A percentile compares a stretch with the other conserved stretches of the same genome.
These are phyloP conservation scores for Lathyrus oleraceus DNA, from an alignment of 306 rosid species.

Conservation along the genomic window DNA sequence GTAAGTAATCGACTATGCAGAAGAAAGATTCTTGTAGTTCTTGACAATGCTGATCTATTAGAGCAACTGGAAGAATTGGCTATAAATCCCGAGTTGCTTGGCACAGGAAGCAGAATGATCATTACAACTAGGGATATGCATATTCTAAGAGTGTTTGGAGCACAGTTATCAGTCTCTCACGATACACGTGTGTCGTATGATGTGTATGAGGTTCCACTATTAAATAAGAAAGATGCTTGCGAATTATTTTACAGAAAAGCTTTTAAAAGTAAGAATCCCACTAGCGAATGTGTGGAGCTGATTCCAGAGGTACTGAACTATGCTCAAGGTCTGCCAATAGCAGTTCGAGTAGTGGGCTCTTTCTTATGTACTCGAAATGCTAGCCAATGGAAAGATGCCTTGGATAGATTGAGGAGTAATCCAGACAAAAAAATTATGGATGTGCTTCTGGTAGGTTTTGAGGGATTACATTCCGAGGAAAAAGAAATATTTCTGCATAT, in stretches of 20 bases:
- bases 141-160: conserved; percentile 11
- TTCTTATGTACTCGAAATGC: conserved; percentile 27
- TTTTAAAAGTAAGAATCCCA: conserved; percentile 24
- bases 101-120: conserved; percentile 20
- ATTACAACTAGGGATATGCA: conserved; percentile 5
- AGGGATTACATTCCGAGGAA: background rate
- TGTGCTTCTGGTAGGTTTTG: conserved; percentile 25
- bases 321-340: background rate
- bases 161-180: background rate
- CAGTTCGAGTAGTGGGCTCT: conserved; percentile 7
- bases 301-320: background rate
- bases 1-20: conserved; percentile 1
- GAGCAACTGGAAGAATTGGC: conserved; percentile 22
- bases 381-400: conserved; percentile 27
- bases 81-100: conserved; percentile 20
- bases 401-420: background rate
- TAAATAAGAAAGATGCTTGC: conserved; percentile 2
- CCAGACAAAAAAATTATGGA: conserved; percentile 9
- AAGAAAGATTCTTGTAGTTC: conserved; percentile 22
- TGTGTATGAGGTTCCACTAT: background rate
- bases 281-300: background rate
- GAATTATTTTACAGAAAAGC: conserved; percentile 24
- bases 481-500: conserved; percentile 29
- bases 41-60: conserved; percentile 30
- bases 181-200: background rate